Evolutionary conservation across 805 yeast genomes (phyloP).

Genomic region (Teunomyces pallodes): DNA sequence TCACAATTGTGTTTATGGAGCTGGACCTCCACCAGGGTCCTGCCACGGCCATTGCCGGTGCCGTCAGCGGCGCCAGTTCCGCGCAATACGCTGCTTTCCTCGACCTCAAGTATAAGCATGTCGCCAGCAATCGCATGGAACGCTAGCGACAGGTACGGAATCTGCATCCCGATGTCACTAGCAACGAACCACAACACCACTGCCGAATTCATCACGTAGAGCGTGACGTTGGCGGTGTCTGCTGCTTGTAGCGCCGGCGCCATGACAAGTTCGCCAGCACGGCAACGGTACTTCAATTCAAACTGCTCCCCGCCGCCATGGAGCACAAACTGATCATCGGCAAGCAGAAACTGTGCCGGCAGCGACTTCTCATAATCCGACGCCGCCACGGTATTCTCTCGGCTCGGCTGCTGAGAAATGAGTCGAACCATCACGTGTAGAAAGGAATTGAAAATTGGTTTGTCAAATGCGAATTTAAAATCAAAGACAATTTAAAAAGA

Average conservation of each 20-base stretch:
- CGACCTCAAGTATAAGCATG: conserved; percentile 27
- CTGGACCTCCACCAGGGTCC: conserved; percentile 13
- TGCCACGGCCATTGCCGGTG: no score
- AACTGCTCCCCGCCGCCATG: conserved; percentile 34
- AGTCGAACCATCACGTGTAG: conserved; percentile 5
- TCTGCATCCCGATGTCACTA: conserved; percentile 25
- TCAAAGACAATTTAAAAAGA: no score
- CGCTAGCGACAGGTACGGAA: conserved; percentile 33
- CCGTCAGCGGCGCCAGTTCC: no score
- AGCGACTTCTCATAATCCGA: conserved; percentile 32
- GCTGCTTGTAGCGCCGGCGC: conserved; percentile 8
- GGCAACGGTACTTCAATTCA: neutral
- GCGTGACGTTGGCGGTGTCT: conserved; percentile 14
- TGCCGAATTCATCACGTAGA: conserved; percentile 36
- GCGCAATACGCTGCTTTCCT: conserved; percentile 17
- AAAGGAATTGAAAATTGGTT: no score
- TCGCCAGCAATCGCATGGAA: conserved; percentile 30
- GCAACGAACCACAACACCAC: conserved; percentile 29
- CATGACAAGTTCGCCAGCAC: conserved; percentile 7
- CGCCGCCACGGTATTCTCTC: conserved; percentile 40
- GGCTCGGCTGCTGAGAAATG: conserved; percentile 30
- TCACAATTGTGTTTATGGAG: conserved; percentile 7
- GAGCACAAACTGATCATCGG: conserved; percentile 40
- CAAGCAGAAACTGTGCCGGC: conserved; percentile 38
- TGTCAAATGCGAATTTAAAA: no score